Evolutionary conservation across 2,329 filamentous ascomycete genomes (phyloP).

Genomic region (Sporothrix euskadiensis): DNA sequence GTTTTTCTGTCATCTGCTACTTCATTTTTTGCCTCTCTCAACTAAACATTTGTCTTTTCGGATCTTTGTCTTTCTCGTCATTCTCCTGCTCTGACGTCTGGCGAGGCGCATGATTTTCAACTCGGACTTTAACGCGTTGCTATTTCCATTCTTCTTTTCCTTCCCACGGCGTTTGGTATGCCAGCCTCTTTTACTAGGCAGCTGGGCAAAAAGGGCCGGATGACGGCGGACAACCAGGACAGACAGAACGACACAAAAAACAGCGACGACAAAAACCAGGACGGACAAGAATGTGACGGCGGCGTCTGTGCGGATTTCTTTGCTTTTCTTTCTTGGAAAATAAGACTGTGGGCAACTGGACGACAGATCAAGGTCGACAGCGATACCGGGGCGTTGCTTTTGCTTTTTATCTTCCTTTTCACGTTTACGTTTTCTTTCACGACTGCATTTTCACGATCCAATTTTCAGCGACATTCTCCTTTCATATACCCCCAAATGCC

Average conservation of each 20-base stretch:
- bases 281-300: background rate
- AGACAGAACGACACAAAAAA: background rate
- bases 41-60: no score
- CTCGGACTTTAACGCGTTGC: background rate
- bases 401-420: background rate
- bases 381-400: background rate
- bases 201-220: background rate
- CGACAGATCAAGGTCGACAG: background rate
- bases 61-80: background rate
- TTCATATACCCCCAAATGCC: constrained; percentile 10
- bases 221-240: background rate
- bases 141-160: background rate
- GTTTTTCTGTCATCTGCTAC: constrained; percentile 9
- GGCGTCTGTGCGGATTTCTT: background rate
- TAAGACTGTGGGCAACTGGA: background rate
- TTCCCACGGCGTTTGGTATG: background rate
- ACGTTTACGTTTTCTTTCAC: background rate
- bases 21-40: background rate
- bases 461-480: background rate
- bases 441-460: background rate
- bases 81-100: background rate
- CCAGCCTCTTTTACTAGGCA: background rate
- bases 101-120: background rate
- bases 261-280: background rate
- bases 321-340: background rate